Base-by-base conservation (phyloP, 345 rosid species). In the Toxicodendron radicans region DNA sequence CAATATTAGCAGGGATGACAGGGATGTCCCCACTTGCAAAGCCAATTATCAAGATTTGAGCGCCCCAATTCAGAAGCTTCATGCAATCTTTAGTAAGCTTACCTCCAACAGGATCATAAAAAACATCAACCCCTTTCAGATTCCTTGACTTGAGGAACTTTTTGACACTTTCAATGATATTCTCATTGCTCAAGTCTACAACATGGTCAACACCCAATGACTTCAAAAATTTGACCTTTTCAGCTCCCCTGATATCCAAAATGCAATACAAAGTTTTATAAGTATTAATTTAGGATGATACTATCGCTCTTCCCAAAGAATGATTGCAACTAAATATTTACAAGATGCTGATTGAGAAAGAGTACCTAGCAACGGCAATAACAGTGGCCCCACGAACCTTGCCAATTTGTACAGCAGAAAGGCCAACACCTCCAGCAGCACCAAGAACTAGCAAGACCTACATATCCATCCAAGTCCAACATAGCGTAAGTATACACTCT, bases 351-450 rank as follows among this genome's bases (percentile, higher is more conserved):
- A 70, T 43, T 24, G 30, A 18, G 48, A 68, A 5, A 41, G 49
- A 21, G 52, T 59, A 92, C 99, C 99, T 90, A 49, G 92, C 98
- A 66, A 85, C 96, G 1, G 95, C 97, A 78, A 95, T 87, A 43
- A 95, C 97, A 81, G 75, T 73, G 74, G 99, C 97, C 12, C 98
- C 93, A 74, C 86, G 78, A 76, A 84, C 88, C 85, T 95, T 95
- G 77, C 95, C 99, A 45, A 95, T 91, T 82, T 95, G 98, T 7
- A 91, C 91, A 58, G 98, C 98, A 41, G 98, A 90, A 73, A 90
- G 82, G 12, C 99, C 99, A 72, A 95, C 99, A 12, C 98, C 99
- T 76, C 99, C 97, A 68, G 97, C 98, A 5, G 99, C 99, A 35
- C 99, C 97, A 58, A 95, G 88, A 83, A 95, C 97, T 76, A 93